Evolutionary conservation across 2,329 filamentous ascomycete genomes (phyloP), one percentile per base, ranked within the genome.

Genomic region (Calonectria naviculata): DNA sequence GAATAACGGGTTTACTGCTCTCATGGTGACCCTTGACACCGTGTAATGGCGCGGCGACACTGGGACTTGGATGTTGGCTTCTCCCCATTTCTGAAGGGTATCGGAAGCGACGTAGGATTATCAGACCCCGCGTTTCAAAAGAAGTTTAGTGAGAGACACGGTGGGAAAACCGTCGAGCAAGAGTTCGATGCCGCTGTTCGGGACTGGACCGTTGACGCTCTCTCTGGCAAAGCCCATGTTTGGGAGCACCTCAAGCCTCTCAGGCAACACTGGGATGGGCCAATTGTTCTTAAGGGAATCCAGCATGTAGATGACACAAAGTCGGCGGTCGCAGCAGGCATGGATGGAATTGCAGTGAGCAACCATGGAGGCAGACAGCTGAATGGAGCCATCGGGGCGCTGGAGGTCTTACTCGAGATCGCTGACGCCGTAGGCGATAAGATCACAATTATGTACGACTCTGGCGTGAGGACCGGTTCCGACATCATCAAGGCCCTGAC

Each of bases 11-110:
- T 95, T 87, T 81, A 87, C 86, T 38, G 91, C 91, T 0, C 85
- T 95, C 0, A 89, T 95, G 8, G 91, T 95, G 1, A 95, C 93
- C 0, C 85, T 94, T 0, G 93, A 95, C 80, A 94, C 92, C 0
- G 93, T 90, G 81, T 87, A 87, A 85, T 95, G 41, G 89, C 88
- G 0, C 95, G 93, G 92, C 86, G 93, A 42, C 93, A 92, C 0
- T 86, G 85, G 0, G 93, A 94, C 77, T 86, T 94, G 5, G 92
- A 94, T 73, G 86, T 87, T 17, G 89, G 85, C 3, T 93, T 90
- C 75, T 76, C 90, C 0, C 89, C 91, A 0, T 93, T 93, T 73
- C 82, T 91, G 31, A 86, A 83, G 44, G 89, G 89, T 0, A 80
- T 89, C 12, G 92, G 92, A 3, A 88, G 89, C 62, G 85, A 88